Base-by-base conservation (phyloP, 2,329 filamentous ascomycete genomes). In the Coccinonectria pachysandricola region DNA sequence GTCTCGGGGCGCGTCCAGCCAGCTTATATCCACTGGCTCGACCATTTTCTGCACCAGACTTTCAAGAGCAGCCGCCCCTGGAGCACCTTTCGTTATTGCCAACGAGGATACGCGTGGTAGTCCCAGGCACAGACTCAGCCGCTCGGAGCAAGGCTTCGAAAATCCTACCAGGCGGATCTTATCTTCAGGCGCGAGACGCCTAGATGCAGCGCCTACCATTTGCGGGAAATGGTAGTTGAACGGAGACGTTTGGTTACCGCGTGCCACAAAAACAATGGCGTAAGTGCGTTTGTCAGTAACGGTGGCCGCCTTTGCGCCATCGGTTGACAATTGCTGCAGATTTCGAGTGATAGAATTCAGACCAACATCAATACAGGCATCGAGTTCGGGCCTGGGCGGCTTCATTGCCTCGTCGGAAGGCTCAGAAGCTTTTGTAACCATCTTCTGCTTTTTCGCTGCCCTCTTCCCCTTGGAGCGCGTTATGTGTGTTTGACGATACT, bases 51-150 rank as follows among this genome's bases (percentile, higher is more conserved):
- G 51, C 2, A 74, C 62, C 38, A 74, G 70, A 4, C 73, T 62
- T 13, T 76, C 46, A 7, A 85, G 48, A 1, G 68, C 61, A 25
- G 62, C 62, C 0, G 69, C 62, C 21, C 69, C 65, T 0, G 75
- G 73, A 1, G 76, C 72, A 19, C 57, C 64, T 6, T 59, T 57
- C 12, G 61, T 50, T 6, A 85, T 48, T 1, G 68, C 79, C 16
- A 85, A 55, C 12, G 75, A 73, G 2, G 76, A 79, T 1, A 75
- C 74, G 17, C 75, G 64, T 1, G 75, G 71, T 7, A 83, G 60
- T 2, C 69, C 69, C 4, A 84, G 57, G 12, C 62, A 62, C 15
- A 56, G 50, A 24, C 68, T 68, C 10, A 85, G 52, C 8, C 64
- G 64, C 10, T 68, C 57, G 23, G 77, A 75, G 25, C 65, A 70